A percentile compares a stretch with the other conserved stretches of the same genome.
These are phyloP conservation scores for Claviceps humidiphila DNA, from an alignment of 2,329 filamentous ascomycete genomes.

Conservation along the genomic window DNA sequence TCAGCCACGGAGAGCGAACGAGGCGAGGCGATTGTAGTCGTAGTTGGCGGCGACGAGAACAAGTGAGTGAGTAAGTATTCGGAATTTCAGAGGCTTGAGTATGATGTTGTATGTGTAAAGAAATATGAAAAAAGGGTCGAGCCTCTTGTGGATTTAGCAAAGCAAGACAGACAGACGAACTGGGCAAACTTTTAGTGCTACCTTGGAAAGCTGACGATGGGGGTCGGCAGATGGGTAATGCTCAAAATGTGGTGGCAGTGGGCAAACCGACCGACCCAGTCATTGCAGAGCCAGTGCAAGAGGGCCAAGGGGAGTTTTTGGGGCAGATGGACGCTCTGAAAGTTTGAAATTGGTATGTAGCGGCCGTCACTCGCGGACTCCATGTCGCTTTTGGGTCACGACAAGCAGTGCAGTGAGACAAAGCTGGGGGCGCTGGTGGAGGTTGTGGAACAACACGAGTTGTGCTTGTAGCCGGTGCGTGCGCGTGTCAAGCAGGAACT, in stretches of 20 bases:
- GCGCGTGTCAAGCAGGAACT: background rate
- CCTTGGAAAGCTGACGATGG: background rate
- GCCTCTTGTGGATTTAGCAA: background rate
- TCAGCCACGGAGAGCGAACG: background rate
- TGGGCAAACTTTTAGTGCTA: background rate
- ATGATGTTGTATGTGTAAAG: background rate
- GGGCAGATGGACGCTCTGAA: background rate
- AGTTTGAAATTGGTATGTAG: background rate
- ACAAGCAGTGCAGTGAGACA: conserved; percentile 3
- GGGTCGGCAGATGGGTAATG: background rate
- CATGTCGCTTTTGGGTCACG: background rate
- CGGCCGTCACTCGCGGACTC: background rate
- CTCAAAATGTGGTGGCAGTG: background rate
- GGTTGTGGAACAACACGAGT: background rate
- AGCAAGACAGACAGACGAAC: background rate
- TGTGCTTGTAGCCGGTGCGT: background rate
- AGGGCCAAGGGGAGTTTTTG: background rate
- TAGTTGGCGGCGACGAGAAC: background rate
- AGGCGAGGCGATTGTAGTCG: background rate
- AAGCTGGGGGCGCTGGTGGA: background rate
- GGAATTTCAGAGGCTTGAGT: background rate
- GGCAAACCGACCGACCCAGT: background rate
- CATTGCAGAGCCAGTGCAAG: conserved; percentile 3
- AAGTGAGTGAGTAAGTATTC: background rate
- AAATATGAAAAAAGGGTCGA: background rate